Evolutionary conservation across 1,139 yeast species (phyloP), one percentile per base, ranked within the genome.

Genomic region (Yamadazyma kanchanaburiensis): DNA sequence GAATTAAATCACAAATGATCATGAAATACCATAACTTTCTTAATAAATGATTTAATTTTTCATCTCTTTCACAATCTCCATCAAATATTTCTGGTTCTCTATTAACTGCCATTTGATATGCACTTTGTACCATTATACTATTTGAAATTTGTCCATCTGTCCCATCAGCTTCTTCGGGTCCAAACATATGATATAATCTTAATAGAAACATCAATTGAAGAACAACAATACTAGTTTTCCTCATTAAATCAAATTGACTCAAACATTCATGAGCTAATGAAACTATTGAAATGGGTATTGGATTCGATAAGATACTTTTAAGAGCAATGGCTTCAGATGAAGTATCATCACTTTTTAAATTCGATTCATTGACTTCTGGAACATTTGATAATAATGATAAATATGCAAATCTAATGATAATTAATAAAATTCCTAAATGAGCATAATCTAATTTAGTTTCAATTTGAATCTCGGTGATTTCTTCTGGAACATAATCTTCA

Each of bases 101-200:
- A 40, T 73, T 62, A 18, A 74, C 39, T 0, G 78, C 79, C 38
- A 74, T 45, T 3, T 65, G 52, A 28, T 56, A 55, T 0, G 74
- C 74, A 50, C 62, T 61, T 31, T 69, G 67, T 10, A 60, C 46
- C 26, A 74, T 43, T 34, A 68, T 42, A 2, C 70, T 72, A 34
- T 54, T 64, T 31, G 55, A 53, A 3, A 66, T 51, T 30, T 55
- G 60, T 25, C 53, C 55, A 26, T 77, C 80, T 2, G 61, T 58
- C 6, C 55, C 58, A 28, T 66, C 70, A 12, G 77, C 76, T 40
- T 72, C 77, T 45, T 73, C 78, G 3, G 77, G 77, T 0, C 77
- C 64, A 40, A 55, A 46, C 32, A 51, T 48, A 30, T 64, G 68
- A 46, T 72, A 73, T 14, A 59, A 41, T 35, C 76, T 51, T 26